Percentiles rank a stretch among this genome's conserved stretches.
These are phyloP conservation scores for Fusarium nanum DNA, from an alignment of 2,329 filamentous ascomycete genomes.

Conservation along the genomic window DNA sequence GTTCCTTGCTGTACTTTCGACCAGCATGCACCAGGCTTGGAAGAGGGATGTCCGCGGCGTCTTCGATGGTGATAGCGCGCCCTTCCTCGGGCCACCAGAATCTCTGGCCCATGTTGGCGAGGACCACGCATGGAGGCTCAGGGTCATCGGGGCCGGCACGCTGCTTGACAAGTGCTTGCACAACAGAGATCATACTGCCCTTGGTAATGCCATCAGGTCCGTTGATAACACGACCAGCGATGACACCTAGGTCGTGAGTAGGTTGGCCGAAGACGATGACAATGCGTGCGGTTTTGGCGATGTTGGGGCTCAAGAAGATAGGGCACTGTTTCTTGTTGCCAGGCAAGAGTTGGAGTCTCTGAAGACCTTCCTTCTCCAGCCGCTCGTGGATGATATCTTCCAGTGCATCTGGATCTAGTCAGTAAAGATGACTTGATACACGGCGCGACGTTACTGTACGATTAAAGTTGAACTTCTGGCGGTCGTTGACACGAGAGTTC, in stretches of 20 bases:
- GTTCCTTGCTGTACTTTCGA: constrained; percentile 60
- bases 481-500: constrained; percentile 80
- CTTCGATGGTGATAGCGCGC: constrained; percentile 67
- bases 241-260: constrained; percentile 77
- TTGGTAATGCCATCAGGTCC: constrained; percentile 73
- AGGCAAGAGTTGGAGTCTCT: constrained; percentile 63
- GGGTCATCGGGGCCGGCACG: constrained; percentile 49
- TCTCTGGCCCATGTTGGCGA: constrained; percentile 82
- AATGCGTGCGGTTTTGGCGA: constrained; percentile 70
- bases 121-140: constrained; percentile 69
- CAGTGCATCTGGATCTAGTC: constrained; percentile 66
- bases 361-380: constrained; percentile 69
- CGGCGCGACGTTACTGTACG: constrained; percentile 58
- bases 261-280: constrained; percentile 81
- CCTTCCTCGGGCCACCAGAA: constrained; percentile 77
- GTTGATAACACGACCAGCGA: constrained; percentile 75
- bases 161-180: constrained; percentile 58
- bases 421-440: not conserved
- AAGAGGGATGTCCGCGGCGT: constrained; percentile 70
- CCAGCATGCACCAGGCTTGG: constrained; percentile 70
- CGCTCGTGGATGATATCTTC: constrained; percentile 70
- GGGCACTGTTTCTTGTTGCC: constrained; percentile 69
- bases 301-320: constrained; percentile 69
- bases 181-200: constrained; percentile 77
- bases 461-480: constrained; percentile 80